These are phyloP conservation scores for Mycena polygramma DNA, from an alignment of 768 basidiomycete genomes.

Conservation along the genomic window DNA sequence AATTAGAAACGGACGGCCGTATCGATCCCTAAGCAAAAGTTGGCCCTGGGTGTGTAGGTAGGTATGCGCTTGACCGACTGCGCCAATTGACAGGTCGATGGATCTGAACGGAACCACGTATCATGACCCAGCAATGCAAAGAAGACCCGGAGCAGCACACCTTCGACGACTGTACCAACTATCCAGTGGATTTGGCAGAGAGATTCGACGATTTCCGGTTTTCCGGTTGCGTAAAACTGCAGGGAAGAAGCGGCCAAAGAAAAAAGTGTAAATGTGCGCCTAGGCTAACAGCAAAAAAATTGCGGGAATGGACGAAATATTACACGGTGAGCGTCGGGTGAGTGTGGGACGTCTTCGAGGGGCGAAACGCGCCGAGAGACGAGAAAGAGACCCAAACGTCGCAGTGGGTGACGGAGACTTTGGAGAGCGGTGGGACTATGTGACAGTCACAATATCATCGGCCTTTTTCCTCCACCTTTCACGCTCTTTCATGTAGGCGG, in stretches of 20 bases:
- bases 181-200: not conserved
- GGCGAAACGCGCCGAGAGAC: conserved; percentile 6
- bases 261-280: conserved; percentile 1
- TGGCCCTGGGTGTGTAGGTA: not conserved
- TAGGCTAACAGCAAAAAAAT: not conserved
- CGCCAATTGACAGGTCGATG: not conserved
- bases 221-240: not conserved
- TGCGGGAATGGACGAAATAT: not conserved
- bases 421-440: not conserved
- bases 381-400: not conserved
- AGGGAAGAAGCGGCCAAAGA: not conserved
- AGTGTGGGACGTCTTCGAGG: not conserved
- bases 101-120: conserved; percentile 18
- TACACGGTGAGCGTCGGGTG: not conserved
- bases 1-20: not conserved
- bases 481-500: no score
- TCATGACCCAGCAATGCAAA: conserved; percentile 3
- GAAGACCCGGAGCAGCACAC: conserved; percentile 1
- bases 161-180: not conserved
- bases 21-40: not conserved
- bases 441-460: not conserved
- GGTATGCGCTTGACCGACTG: conserved; percentile 9
- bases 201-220: conserved; percentile 1
- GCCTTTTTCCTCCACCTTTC: not conserved
- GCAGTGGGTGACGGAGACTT: no score